Percentiles rank a stretch among this genome's conserved stretches.
Evolutionary conservation across 192 early-diverging fungal genomes (phyloP).

Genomic region (Podila horticola): DNA sequence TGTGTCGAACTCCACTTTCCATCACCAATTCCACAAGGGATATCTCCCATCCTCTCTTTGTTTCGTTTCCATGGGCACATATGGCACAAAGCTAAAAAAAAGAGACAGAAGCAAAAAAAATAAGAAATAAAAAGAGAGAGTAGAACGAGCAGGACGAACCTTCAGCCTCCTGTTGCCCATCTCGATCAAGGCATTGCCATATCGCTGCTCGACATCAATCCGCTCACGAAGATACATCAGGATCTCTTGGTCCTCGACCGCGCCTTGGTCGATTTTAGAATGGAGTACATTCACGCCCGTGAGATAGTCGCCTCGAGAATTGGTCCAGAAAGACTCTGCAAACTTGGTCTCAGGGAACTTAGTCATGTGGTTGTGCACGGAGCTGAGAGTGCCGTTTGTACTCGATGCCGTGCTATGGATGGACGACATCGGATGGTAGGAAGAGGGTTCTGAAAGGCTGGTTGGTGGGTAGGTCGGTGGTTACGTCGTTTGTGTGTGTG

Average conservation of each 20-base stretch:
- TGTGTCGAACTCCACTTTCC: no score
- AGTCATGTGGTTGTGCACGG: slow-evolving; percentile 1
- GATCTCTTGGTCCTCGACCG: slow-evolving; percentile 66
- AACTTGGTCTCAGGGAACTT: slow-evolving; percentile 52
- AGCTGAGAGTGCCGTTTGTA: slow-evolving; percentile 3
- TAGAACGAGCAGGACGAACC: slow-evolving; percentile 9
- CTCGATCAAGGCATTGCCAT: slow-evolving; percentile 46
- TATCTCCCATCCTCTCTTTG: no score
- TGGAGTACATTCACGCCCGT: slow-evolving; percentile 59
- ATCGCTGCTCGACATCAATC: slow-evolving; percentile 57
- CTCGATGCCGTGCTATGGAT: slow-evolving; percentile 4
- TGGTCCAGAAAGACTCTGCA: slow-evolving; percentile 52
- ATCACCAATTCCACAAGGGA: no score
- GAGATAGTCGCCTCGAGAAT: slow-evolving; percentile 56
- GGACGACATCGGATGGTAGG: not conserved
- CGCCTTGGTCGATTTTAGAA: slow-evolving; percentile 63
- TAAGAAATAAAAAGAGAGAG: not conserved
- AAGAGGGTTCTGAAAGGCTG: no score
- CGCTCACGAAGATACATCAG: slow-evolving; percentile 61
- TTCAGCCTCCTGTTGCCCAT: slow-evolving; percentile 41
- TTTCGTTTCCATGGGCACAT: no score
- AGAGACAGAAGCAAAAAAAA: not conserved
- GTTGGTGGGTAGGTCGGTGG: not conserved
- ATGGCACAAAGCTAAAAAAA: not conserved
- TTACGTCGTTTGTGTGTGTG: not conserved